Evolutionary conservation across 768 basidiomycete species (phyloP), one percentile per base, ranked within the genome.

Genomic region (Collybia nuda): DNA sequence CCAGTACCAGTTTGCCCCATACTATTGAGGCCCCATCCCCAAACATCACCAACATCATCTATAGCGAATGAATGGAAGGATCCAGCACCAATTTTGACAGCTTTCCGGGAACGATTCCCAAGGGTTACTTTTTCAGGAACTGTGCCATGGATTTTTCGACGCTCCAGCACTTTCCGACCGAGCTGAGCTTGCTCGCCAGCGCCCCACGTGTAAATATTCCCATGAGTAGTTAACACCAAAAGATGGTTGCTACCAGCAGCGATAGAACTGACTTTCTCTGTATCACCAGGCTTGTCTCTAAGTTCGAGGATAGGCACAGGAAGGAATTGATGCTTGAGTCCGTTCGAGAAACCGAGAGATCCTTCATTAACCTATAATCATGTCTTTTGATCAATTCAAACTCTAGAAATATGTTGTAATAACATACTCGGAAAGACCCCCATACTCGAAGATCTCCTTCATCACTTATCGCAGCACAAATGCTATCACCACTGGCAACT

Each of bases 11-110:
- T 83, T 67, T 92, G 90, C 23, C 88, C 94, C 86, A 79, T 89
- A 68, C 75, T 90, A 67, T 98, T 97, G 52, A 94, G 74, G n/a
- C 96, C 96, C 96, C 96, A 98, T 11, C 84, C 93, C 85, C 87
- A 98, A 7, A 96, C 88, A 43, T 79, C 81, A 23, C 93, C 94
- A 5, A 76, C 71, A 46, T 88, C 81, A 64, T 93, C 88, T 50
- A 98, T 84, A 2, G 94, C 95, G 61, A 97, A 98, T 0, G 93
- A 95, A 61, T 91, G 88, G 67, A 85, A 90, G 45, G 79, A 78
- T 6, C 96, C 95, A 0, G 93, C 81, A 3, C 93, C 93, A 53
- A 98, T 72, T 37, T 70, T 71, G 11, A 86, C 84, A 40, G 72
- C 74, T 67, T 72, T 73, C 59, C 85, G 80, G 22, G 72, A 64